Base-by-base conservation (phyloP, 2,329 filamentous ascomycete species). In the Fusarium musae region DNA sequence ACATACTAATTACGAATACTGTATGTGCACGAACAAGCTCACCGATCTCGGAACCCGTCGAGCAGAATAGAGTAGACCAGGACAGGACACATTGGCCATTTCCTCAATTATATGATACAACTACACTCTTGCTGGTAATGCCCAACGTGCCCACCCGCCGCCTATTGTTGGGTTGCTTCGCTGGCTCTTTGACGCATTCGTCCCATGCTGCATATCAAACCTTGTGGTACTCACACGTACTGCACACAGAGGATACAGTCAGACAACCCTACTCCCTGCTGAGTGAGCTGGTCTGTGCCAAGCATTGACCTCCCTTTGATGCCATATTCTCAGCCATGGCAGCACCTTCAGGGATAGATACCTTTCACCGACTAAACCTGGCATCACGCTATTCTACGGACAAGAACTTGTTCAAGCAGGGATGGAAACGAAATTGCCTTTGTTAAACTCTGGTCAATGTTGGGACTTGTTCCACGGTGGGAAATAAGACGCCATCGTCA, bases 41-140 rank as follows among this genome's bases (percentile, higher is more conserved):
- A 63, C 75, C 75, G 75, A 74, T 64, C 61, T 75, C 73, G 73
- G 75, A 75, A 37, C 54, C 34, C 19, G 28, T 47, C 32, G 58
- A 54, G 39, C 46, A 56, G 26, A 37, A 34, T 9, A 46, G 23
- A 26, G n/a, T 15, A 49, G 21, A 26, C 12, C 13, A 28, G 23
- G 30, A 32, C 5, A 34, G 32, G 5, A 28, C 44, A 28, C 12
- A 28, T 40, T 28, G 50, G 8, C 50, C 10, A 28, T 16, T 28
- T 17, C 4, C 26, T n/a, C 12, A 40, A 39, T n/a, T 40, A 28
- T 28, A 53, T 21, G 23, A 28, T 40, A n/a, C 21, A 37, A 37
- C 16, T 53, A 19, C 32, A 34, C 49, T 36, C 30, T 34, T 34
- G n/a, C 23, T 60, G 59, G 39, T 43, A 43, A 59, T 58, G 61